Conservation (phyloP, 148 eudicot genomes). For the Spergularia bocconei region DNA sequence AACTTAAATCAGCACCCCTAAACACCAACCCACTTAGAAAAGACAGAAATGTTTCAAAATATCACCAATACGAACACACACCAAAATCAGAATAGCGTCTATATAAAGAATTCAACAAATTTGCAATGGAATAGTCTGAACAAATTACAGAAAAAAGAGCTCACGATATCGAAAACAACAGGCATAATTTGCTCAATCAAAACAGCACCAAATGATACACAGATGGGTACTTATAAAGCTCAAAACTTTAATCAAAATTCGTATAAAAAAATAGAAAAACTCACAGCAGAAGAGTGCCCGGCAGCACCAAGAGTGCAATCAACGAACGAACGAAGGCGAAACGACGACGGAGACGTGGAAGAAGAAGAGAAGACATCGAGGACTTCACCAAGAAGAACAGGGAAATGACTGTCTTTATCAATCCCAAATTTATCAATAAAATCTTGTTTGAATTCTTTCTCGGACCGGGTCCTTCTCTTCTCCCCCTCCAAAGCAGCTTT, state of each 20-base stretch:
- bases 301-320: constrained; percentile 97
- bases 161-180: not conserved
- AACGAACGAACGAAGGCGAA: constrained; percentile 55
- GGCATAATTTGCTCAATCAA: not conserved
- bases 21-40: not conserved
- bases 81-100: not conserved
- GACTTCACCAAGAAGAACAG: constrained; percentile 90
- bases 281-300: constrained; percentile 83
- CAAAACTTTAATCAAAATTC: not conserved
- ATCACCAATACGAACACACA: not conserved
- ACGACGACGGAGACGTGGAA: not conserved
- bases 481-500: constrained; percentile 28
- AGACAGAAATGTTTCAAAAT: not conserved
- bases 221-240: constrained; percentile 3
- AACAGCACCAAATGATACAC: not conserved
- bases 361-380: constrained; percentile 69
- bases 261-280: constrained; percentile 21
- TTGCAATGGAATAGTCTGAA: too few relatives aligned
- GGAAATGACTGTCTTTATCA: constrained; percentile 58
- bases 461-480: constrained; percentile 82
- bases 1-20: too few relatives aligned
- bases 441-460: constrained; percentile 57
- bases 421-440: constrained; percentile 40
- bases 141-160: not conserved
- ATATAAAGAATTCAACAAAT: not conserved